phyloP scores from a whole-genome alignment of 345 rosid genomes.

The Boechera divaricarpa region DNA sequence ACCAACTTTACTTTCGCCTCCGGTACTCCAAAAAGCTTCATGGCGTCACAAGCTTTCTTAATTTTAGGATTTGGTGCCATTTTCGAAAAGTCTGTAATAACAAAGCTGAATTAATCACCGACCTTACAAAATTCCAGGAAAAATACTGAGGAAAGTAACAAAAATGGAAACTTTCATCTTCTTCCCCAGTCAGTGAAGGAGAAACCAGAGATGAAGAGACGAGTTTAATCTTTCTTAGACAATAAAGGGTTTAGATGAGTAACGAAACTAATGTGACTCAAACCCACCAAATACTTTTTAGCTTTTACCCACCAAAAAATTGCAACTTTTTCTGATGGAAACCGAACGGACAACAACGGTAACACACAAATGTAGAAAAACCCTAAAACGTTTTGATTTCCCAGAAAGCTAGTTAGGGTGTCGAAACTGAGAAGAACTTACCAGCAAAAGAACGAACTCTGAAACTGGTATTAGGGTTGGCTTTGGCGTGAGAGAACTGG shows the following conservation, averaged over 20 bases:
- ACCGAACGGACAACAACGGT: background rate
- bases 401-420: background rate
- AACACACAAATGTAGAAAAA: background rate
- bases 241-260: background rate
- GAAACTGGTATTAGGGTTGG: slow-evolving; percentile 3
- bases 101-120: background rate
- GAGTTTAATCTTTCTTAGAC: background rate
- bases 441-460: background rate
- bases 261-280: background rate
- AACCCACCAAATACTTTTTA: background rate
- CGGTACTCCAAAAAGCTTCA: slow-evolving; percentile 61
- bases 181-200: background rate
- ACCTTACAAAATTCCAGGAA: background rate
- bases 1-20: slow-evolving; percentile 63
- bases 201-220: background rate
- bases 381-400: background rate
- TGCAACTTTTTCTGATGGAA: background rate
- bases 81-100: slow-evolving; percentile 19
- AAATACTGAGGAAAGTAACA: background rate
- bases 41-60: slow-evolving; percentile 60
- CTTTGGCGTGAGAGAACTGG: background rate
- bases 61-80: slow-evolving; percentile 68
- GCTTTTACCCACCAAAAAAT: background rate
- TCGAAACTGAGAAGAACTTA: background rate
- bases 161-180: background rate